Percentiles rank a stretch among this genome's conserved stretches.
These are phyloP conservation scores for Kwoniella dendrophila DNA, from an alignment of 768 basidiomycete species.

Conservation along the genomic window DNA sequence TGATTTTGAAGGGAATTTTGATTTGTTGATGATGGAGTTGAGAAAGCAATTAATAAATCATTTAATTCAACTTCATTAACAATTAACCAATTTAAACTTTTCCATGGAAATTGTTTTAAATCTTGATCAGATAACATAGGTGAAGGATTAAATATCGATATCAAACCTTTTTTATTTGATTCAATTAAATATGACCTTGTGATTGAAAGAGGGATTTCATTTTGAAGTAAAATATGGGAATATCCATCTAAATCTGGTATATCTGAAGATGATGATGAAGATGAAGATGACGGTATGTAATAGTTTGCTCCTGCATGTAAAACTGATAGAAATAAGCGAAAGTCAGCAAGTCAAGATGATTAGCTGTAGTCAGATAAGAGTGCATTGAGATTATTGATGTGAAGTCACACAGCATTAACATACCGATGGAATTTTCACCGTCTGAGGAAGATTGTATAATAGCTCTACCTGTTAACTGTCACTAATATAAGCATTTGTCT, in stretches of 20 bases:
- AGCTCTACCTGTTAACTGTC: conserved; percentile 57
- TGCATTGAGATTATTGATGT: too few relatives aligned
- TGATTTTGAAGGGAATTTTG: background rate
- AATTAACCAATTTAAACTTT: conserved; percentile 54
- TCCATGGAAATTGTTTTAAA: conserved; percentile 55
- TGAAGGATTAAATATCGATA: conserved; percentile 58
- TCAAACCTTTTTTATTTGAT: conserved; percentile 29
- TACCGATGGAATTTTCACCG: conserved; percentile 59
- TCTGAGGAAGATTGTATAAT: conserved; percentile 58
- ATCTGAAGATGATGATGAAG: conserved; percentile 31
- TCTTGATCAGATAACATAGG: conserved; percentile 56
- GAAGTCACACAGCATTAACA: too few relatives aligned
- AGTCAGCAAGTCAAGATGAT: too few relatives aligned
- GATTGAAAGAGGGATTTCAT: conserved; percentile 57
- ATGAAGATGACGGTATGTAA: conserved; percentile 26
- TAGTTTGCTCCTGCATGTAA: conserved; percentile 55
- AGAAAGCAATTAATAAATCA: conserved; percentile 35
- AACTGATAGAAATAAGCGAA: too few relatives aligned
- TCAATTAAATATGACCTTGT: conserved; percentile 47
- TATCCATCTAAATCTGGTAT: conserved; percentile 48
- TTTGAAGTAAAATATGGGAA: conserved; percentile 58
- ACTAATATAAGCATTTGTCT: background rate
- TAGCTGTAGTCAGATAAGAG: too few relatives aligned
- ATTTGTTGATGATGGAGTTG: too few relatives aligned
- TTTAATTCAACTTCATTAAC: conserved; percentile 58